Base-by-base conservation (phyloP, 164 flowering plant species). In the Vitis rotundifolia region DNA sequence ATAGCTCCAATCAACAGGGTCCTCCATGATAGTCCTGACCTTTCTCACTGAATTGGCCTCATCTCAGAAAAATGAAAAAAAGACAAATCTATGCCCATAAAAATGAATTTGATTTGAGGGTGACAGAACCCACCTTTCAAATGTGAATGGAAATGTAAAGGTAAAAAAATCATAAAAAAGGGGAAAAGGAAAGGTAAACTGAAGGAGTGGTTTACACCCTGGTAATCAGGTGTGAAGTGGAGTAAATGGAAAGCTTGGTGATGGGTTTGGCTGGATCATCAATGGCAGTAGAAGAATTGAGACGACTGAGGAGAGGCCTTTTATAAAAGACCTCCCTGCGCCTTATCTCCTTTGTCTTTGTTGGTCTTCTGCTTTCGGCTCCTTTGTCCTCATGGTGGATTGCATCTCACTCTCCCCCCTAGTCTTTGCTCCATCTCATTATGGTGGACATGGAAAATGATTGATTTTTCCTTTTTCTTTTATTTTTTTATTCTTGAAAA, bases 361-460 rank as follows among this genome's bases (percentile, higher is more conserved):
- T 76, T 78, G 74, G 71, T 50, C 69, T 59, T 8, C 67, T 63
- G 52, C 85, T 84, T 84, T 84, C 87, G 83, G 87, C 63, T 57
- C 62, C 74, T 61, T 79, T 83, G 79, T 79, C 78, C 79, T 44
- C 63, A 71, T 59, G 50, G 61, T 80, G 73, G 44, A 37, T 37
- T 37, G 44, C 7, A 0, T 37, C 44, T 37, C 7, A 3, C 44
- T 6, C 44, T 37, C 44, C 7, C 44, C 7, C 7, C 7, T 3
- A 37, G 44, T 37, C 44, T 37, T 37, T 37, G 44, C 44, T 37
- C 44, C 5, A 37, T 37, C 7, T 6, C 44, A 37, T 3, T 37
- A 37, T 22, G 44, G 1, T 37, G 44, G 44, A 6, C 44, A 37
- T 37, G 44, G 44, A 37, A 37, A 37, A 37, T 37, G 44, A 37